Conservation (phyloP, 169 alveolate species). For the Eimeria praecox region DNA sequence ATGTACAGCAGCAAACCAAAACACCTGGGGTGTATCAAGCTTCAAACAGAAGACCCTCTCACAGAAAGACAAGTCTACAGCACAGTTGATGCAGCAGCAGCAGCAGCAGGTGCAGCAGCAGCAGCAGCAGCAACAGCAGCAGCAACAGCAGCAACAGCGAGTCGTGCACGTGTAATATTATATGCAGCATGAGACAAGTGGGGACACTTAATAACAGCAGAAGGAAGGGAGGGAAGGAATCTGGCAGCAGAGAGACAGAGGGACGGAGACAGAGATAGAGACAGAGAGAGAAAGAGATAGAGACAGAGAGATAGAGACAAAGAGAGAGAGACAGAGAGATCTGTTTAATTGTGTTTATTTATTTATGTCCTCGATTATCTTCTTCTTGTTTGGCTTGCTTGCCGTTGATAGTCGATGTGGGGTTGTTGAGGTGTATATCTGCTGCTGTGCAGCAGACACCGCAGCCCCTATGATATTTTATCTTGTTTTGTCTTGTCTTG, state of each 20-base stretch:
- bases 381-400: no score
- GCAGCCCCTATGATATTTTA: no score
- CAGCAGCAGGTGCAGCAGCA: neutral
- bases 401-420: no score
- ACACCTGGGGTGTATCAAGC: neutral
- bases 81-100: neutral
- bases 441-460: no score
- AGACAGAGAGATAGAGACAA: neutral
- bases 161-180: neutral
- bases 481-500: no score
- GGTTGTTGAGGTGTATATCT: no score
- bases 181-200: no score
- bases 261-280: no score
- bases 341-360: neutral
- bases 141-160: slow-evolving; percentile 23
- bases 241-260: no score
- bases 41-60: neutral
- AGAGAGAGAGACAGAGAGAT: neutral
- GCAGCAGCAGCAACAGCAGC: slow-evolving; percentile 11
- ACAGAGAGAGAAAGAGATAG: neutral
- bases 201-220: no score
- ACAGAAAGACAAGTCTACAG: neutral
- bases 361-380: no score
- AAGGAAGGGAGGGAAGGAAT: no score
- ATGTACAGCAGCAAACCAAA: neutral